A percentile compares a stretch with the other conserved stretches of the same genome.
phyloP scores from a whole-genome alignment of 805 yeast genomes.

The Starmerella potacharoeniae region DNA sequence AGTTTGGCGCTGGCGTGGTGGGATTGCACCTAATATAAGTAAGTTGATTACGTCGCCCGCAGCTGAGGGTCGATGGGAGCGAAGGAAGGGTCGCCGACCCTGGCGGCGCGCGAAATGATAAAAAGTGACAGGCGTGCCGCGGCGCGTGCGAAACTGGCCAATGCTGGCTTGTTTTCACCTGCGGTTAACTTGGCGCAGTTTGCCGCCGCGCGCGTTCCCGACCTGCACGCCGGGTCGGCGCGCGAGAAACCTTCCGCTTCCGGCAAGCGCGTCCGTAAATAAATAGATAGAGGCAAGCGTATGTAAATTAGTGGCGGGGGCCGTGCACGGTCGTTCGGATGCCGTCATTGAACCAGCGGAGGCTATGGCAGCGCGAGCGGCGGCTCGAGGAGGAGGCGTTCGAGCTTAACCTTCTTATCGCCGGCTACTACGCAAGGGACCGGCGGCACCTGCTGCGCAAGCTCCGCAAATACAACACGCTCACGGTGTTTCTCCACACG shows the following conservation, averaged over 20 bases:
- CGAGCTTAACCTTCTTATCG: constrained; percentile 16
- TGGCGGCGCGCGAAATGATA: no score
- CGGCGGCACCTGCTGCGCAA: constrained; percentile 5
- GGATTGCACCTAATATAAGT: neutral
- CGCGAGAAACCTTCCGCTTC: no score
- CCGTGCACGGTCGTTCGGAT: neutral
- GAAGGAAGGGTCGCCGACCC: neutral
- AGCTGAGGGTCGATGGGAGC: neutral
- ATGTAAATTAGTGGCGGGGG: neutral
- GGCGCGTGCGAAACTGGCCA: no score
- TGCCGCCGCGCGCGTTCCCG: no score
- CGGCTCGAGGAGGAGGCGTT: constrained; percentile 15
- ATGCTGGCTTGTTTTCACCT: no score
- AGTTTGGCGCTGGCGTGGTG: neutral
- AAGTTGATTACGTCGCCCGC: constrained; percentile 2
- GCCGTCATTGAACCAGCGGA: constrained; percentile 19
- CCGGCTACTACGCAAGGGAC: constrained; percentile 10
- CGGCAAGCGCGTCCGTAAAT: no score
- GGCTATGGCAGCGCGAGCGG: constrained; percentile 21
- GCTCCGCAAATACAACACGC: neutral
- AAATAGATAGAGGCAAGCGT: no score
- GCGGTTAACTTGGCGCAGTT: no score
- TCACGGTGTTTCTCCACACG: neutral
- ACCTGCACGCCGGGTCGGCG: no score
- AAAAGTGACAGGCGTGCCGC: no score